Conservation (phyloP, 441 rosid species). For the Gossypium davidsonii region DNA sequence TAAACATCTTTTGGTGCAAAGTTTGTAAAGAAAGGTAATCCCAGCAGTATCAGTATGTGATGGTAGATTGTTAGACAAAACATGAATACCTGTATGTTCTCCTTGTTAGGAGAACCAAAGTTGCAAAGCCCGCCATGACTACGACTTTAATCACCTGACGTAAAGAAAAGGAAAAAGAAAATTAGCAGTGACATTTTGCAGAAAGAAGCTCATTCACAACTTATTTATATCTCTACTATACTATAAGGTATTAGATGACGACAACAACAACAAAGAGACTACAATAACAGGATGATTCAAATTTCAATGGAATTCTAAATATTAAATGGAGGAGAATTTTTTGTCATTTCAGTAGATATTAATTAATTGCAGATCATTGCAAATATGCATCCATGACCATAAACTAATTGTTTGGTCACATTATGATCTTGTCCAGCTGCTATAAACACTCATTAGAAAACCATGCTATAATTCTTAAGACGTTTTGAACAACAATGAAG, state of each 20-base stretch:
- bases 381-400: background rate
- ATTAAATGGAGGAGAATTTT: background rate
- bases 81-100: conserved; percentile 36
- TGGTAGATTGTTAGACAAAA: background rate
- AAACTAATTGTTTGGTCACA: background rate
- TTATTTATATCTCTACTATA: background rate
- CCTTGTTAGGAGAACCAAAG: conserved; percentile 70
- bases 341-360: background rate
- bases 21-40: background rate
- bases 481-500: background rate
- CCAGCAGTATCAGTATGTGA: background rate
- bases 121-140: conserved; percentile 70
- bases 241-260: background rate
- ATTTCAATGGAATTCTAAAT: background rate
- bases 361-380: background rate
- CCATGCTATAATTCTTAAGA: background rate
- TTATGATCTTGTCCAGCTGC: background rate
- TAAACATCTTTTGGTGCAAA: background rate
- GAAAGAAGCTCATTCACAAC: background rate
- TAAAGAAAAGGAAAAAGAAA: background rate
- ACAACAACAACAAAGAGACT: background rate
- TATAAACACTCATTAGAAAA: background rate
- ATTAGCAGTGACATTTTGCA: conserved; percentile 1
- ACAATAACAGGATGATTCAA: background rate
- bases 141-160: conserved; percentile 50